Base-by-base conservation (phyloP, 441 rosid species). In the Populus hybrid region DNA sequence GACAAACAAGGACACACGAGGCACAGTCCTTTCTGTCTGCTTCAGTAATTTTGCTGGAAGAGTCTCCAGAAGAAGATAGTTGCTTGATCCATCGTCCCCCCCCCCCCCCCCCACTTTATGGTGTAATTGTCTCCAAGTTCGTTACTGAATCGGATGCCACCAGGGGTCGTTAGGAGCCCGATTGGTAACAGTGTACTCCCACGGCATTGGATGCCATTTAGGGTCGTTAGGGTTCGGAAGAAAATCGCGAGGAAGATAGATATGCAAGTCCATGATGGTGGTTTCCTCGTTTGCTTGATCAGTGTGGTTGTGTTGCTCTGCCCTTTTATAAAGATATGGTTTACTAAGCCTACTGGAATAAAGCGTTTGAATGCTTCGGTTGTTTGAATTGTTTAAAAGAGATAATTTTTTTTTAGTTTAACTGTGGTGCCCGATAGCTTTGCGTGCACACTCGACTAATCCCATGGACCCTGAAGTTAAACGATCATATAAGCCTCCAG, bases 21-120 rank as follows among this genome's bases (percentile, higher is more conserved):
- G 57, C 19, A 81, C 68, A n/a, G 30, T n/a, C 21, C 70, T 78
- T 82, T 18, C 75, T 63, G 75, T 81, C 83, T 6, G 80, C 73
- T 5, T n/a, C 72, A 12, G 69, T 32, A n/a, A 32, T 67, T 40
- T 40, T 85, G 70, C 23, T 81, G 81, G 79, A 85, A 79, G 18
- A 63, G 67, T 7, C 26, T 24, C 88, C 88, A 83, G 8, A 85
- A 77, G 80, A 81, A 74, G 7, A 59, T 53, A 10, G 79, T 74
- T 66, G 83, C 73, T 10, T 76, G n/a, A 6, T 69, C 66, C 18
- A 78, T 12, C 11, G 40, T 40, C n/a, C n/a, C n/a, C n/a, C n/a
- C n/a, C n/a, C n/a, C n/a, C n/a, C n/a, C n/a, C n/a, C n/a, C n/a
- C n/a, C n/a, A n/a, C 40, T 81, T 82, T 3, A 16, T 26, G 73